Base-by-base conservation (phyloP, 441 rosid genomes). In the Breynia disticha region DNA sequence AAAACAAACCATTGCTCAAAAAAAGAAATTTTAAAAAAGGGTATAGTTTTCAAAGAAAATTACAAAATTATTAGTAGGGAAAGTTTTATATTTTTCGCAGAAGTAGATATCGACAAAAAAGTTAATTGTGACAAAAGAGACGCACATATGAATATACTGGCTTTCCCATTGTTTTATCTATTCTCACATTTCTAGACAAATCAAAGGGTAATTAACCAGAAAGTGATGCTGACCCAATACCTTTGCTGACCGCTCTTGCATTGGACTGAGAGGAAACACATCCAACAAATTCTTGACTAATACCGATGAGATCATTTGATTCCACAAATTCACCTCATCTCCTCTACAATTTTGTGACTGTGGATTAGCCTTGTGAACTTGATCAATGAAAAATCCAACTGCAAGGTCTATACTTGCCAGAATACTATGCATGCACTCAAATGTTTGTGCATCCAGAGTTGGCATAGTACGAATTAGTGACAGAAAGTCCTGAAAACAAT, bases 401-500 rank as follows among this genome's bases (percentile, higher is more conserved):
- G 79, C 82, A 66, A 69, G 68, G 67, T 69, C 67, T 67, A 85
- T 76, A 69, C 95, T 77, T 71, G 68, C 75, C 62, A 94, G 89
- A 56, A 79, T 69, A 62, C 56, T 75, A 43, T 57, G 67, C 62
- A 85, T 57, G 68, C 89, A 80, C 53, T 76, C 79, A 80, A 79
- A 84, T 50, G 87, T 80, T 60, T 58, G 76, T 46, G 62, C 73
- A 60, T 83, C 90, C 50, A 78, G 59, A 57, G 57, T 67, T 5
- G 69, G 69, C 55, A 57, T 64, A 41, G 76, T 56, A 56, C 77
- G 82, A 72, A 77, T 67, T 60, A 76, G 59, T 16, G 84, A 83
- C 56, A 80, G 55, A 62, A 86, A 79, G 57, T 90, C 94, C 76
- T 75, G 76, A 74, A 90, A 79, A 71, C 91, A 82, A 60, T 54